Conservation (phyloP, 129 eudicot species). For the Flaveria sonorensis region DNA sequence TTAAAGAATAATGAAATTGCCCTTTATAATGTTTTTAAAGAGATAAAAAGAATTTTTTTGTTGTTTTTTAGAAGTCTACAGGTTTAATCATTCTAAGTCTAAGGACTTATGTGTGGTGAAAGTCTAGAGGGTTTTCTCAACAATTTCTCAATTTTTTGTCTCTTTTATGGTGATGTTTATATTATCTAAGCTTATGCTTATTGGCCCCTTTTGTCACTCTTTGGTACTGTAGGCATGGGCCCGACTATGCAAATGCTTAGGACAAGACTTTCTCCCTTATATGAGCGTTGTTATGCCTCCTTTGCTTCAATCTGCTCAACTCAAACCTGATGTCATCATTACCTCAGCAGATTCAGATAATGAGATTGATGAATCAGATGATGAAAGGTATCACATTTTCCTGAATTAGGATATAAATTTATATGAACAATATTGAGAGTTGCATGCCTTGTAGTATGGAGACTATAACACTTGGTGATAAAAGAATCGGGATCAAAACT, state of each 20-base stretch:
- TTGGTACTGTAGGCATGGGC: constrained; percentile 83
- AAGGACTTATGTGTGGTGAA: background rate
- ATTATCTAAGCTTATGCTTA: background rate
- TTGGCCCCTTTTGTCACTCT: background rate
- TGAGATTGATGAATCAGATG: constrained; percentile 95
- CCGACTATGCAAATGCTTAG: constrained; percentile 99
- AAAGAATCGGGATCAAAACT: constrained; percentile 95
- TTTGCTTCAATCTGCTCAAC: constrained; percentile 95
- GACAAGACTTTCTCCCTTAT: constrained; percentile 98
- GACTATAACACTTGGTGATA: constrained; percentile 97
- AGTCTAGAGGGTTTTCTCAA: background rate
- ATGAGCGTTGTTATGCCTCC: constrained; percentile 99
- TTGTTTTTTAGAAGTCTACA: background rate
- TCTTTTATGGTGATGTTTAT: background rate
- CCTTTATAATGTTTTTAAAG: background rate
- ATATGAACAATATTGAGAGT: constrained; percentile 9
- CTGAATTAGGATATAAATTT: background rate
- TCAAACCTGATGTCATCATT: constrained; percentile 95
- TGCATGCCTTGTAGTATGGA: constrained; percentile 74
- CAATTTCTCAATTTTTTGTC: background rate
- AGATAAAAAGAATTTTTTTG: background rate
- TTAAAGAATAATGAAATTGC: background rate
- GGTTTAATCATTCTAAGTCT: background rate
- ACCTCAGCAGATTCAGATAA: constrained; percentile 96
- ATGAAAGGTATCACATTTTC: constrained; percentile 63